Conservation (phyloP, 75 land plant genomes). For the Sequoiadendron giganteum region DNA sequence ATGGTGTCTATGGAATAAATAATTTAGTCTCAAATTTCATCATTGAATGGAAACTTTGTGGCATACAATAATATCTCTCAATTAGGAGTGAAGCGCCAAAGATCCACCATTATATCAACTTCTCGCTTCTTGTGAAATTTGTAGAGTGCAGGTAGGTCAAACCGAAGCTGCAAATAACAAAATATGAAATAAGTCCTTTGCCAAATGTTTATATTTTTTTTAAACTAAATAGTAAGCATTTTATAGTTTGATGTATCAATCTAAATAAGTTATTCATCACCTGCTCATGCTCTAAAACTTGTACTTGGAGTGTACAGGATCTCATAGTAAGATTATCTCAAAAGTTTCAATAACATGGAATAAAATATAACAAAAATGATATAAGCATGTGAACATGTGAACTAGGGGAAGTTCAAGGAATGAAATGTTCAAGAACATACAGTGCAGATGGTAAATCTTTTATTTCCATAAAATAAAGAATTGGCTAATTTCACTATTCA, state of each 20-base stretch:
- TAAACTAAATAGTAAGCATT: neutral
- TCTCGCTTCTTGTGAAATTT: constrained; percentile 98
- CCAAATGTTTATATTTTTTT: neutral
- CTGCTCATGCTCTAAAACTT: neutral
- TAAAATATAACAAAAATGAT: neutral
- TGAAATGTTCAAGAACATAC: neutral
- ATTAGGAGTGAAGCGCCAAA: constrained; percentile 88
- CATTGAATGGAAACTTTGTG: neutral
- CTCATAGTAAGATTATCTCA: neutral
- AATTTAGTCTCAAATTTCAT: neutral
- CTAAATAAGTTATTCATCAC: neutral
- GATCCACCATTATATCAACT: constrained; percentile 92
- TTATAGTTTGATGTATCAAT: neutral
- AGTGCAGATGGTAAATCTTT: neutral
- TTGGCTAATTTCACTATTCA: neutral
- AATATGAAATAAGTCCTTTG: neutral
- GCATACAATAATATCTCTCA: neutral
- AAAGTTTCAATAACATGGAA: neutral
- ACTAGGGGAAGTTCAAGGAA: neutral
- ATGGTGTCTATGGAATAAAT: neutral
- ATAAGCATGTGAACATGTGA: neutral
- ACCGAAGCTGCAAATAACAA: constrained; percentile 62
- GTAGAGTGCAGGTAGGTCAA: constrained; percentile 81
- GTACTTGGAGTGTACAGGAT: neutral
- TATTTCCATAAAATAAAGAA: neutral